Evolutionary conservation across 495 filamentous ascomycete species (phyloP).

Genomic region (Tuber microsphaerosporum): DNA sequence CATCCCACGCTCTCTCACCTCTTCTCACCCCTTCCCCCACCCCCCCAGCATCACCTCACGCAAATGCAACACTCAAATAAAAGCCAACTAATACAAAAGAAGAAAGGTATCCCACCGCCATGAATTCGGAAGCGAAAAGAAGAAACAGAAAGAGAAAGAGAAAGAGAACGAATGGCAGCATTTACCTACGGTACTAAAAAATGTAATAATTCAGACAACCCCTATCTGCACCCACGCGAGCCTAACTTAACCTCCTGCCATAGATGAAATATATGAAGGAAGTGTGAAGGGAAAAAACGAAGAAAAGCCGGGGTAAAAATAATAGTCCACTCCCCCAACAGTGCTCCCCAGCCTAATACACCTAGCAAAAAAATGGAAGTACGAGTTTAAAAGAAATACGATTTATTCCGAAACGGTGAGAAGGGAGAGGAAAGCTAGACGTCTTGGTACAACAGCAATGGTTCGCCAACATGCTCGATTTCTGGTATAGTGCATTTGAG

Average conservation of each 20-base stretch:
- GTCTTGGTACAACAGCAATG: slow-evolving; percentile 85
- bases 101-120: slow-evolving; percentile 1
- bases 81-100: slow-evolving; percentile 3
- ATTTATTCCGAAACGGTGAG: not conserved
- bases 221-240: not conserved
- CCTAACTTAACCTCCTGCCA: not conserved
- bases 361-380: not conserved
- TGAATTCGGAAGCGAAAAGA: not conserved
- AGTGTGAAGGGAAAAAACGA: not conserved
- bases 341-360: not conserved
- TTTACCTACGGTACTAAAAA: slow-evolving; percentile 1
- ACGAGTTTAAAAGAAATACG: slow-evolving; percentile 2
- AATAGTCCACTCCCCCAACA: not conserved
- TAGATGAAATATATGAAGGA: not conserved
- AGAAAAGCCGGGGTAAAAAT: not conserved
- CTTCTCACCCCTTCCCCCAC: not conserved
- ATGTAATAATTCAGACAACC: not conserved
- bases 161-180: not conserved
- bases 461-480: slow-evolving; percentile 94
- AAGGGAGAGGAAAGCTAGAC: slow-evolving; percentile 45
- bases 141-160: not conserved
- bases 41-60: not conserved
- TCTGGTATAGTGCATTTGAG: slow-evolving; percentile 98
- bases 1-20: too few species aligned
- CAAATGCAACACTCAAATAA: not conserved